A percentile compares a stretch with the other conserved stretches of the same genome.
Evolutionary conservation across 192 early-diverging fungal genomes (phyloP).

Genomic region (Mortierella antarctica): DNA sequence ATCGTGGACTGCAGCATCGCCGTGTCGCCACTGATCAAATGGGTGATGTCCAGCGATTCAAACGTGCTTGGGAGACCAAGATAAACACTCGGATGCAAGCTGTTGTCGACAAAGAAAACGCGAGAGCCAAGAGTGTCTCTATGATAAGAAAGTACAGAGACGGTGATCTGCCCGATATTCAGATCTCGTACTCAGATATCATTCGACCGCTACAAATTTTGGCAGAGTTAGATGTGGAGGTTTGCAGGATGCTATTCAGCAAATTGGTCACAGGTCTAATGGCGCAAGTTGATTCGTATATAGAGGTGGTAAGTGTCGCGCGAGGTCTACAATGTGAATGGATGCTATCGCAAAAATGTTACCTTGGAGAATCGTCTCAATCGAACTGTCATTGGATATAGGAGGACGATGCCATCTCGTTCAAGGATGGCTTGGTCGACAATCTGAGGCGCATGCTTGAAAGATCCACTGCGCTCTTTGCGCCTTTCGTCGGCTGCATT

Average conservation of each 20-base stretch:
- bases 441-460: slow-evolving; percentile 46
- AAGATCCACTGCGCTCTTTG: slow-evolving; percentile 43
- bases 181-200: slow-evolving; percentile 73
- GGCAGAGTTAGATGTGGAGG: slow-evolving; percentile 67
- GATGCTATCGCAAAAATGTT: background rate
- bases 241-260: slow-evolving; percentile 62
- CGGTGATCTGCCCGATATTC: slow-evolving; percentile 85
- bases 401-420: slow-evolving; percentile 31
- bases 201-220: slow-evolving; percentile 73
- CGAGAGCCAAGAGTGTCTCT: slow-evolving; percentile 63
- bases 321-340: background rate
- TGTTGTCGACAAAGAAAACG: slow-evolving; percentile 54
- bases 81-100: slow-evolving; percentile 3
- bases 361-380: background rate
- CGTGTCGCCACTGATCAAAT: background rate
- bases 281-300: slow-evolving; percentile 31
- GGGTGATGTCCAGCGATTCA: slow-evolving; percentile 17
- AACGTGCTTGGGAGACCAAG: slow-evolving; percentile 21
- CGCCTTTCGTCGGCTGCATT: slow-evolving; percentile 62
- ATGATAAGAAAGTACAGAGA: slow-evolving; percentile 71
- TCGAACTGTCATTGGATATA: slow-evolving; percentile 3
- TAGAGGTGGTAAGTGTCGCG: slow-evolving; percentile 34
- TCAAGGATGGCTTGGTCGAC: slow-evolving; percentile 34
- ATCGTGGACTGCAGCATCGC: slow-evolving; percentile 31
- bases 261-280: slow-evolving; percentile 53